Percentiles rank a stretch among this genome's conserved stretches.
These are phyloP conservation scores for Colletotrichum musae DNA, from an alignment of 2,329 filamentous ascomycete species.

Conservation along the genomic window DNA sequence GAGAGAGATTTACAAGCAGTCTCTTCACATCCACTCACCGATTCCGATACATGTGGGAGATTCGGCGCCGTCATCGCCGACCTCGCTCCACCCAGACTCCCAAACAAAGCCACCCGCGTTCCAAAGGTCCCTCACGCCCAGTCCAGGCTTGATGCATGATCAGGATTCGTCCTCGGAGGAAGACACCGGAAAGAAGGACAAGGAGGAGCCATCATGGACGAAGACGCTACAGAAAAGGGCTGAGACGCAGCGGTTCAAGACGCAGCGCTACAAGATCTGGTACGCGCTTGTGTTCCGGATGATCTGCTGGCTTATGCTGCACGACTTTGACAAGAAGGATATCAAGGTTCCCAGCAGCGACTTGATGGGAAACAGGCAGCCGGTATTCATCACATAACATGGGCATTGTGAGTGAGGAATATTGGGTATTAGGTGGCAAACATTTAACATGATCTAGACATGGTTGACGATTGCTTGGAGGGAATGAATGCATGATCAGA, in stretches of 20 bases:
- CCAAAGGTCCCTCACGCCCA: too few species aligned
- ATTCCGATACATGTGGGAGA: not conserved
- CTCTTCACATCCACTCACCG: not conserved
- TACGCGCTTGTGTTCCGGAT: conserved; percentile 53
- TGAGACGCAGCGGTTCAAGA: conserved; percentile 33
- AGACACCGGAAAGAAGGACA: not conserved
- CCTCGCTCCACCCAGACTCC: not conserved
- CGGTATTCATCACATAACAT: conserved; percentile 47
- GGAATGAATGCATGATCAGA: too few species aligned
- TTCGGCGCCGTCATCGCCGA: not conserved
- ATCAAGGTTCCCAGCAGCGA: conserved; percentile 50
- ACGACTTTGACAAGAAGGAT: conserved; percentile 55
- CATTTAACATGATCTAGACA: too few species aligned
- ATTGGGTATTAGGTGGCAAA: too few species aligned
- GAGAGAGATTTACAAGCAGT: conserved; percentile 1
- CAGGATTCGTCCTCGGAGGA: too few species aligned
- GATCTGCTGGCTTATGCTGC: conserved; percentile 55
- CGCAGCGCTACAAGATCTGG: conserved; percentile 46
- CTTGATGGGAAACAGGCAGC: conserved; percentile 52
- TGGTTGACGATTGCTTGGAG: too few species aligned
- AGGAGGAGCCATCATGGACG: not conserved
- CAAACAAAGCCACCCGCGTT: not conserved
- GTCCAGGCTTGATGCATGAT: too few species aligned
- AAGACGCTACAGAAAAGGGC: not conserved
- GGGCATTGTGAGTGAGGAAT: too few species aligned